phyloP scores from a whole-genome alignment of 2,329 filamentous ascomycete genomes.

The Pestalotiopsis sp. region DNA sequence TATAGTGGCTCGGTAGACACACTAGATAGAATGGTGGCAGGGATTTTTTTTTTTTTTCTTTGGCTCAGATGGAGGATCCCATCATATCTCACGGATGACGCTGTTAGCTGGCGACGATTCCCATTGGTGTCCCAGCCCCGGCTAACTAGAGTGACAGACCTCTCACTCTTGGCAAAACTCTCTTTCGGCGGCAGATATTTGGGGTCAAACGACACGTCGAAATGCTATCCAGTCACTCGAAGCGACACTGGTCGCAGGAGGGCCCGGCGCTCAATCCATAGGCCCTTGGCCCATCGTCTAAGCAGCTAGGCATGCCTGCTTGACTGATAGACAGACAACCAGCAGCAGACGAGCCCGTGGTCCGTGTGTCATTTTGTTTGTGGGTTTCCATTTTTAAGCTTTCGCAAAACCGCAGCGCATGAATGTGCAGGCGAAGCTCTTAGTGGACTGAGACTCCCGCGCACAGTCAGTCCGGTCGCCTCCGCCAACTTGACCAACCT shows the following conservation, averaged over 20 bases:
- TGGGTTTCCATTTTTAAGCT: constrained; percentile 12
- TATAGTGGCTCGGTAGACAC: neutral
- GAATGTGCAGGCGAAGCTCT: constrained; percentile 19
- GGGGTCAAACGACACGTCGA: constrained; percentile 7
- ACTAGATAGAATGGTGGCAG: constrained; percentile 1
- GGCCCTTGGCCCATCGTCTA: too few species aligned
- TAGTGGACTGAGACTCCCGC: constrained; percentile 21
- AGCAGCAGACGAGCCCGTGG: constrained; percentile 12
- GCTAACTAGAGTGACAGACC: constrained; percentile 4
- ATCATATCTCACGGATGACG: constrained; percentile 1
- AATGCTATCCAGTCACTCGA: neutral
- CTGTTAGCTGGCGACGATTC: constrained; percentile 1
- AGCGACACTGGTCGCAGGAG: neutral
- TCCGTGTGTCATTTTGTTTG: constrained; percentile 15
- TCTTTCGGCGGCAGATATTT: constrained; percentile 14
- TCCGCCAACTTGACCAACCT: constrained; percentile 17
- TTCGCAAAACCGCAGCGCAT: constrained; percentile 18
- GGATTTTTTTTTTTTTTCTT: neutral
- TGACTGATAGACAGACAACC: too few species aligned
- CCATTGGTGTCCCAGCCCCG: constrained; percentile 3
- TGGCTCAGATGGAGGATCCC: neutral
- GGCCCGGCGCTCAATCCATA: neutral
- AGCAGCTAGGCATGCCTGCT: too few species aligned
- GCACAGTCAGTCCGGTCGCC: constrained; percentile 21
- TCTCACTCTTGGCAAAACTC: constrained; percentile 20